Percentiles rank a stretch among this genome's conserved stretches.
Conservation (phyloP, 2,329 filamentous ascomycete species). For the Akanthomyces uredinophilus region DNA sequence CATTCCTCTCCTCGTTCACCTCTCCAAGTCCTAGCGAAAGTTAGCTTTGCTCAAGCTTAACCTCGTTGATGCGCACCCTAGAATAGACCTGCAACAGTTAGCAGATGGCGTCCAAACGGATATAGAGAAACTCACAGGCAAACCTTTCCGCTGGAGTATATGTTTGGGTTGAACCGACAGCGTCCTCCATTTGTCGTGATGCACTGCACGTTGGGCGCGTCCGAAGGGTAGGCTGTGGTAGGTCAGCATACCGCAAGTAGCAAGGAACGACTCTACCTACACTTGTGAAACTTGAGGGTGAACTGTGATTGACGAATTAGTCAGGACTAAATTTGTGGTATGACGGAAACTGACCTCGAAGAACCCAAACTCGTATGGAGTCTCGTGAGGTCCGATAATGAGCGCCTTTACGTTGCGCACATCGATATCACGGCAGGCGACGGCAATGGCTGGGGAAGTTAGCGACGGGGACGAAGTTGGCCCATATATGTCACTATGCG, state of each 20-base stretch:
- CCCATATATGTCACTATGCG: not conserved
- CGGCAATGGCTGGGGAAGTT: slow-evolving; percentile 62
- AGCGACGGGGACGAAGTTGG: not conserved
- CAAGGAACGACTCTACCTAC: slow-evolving; percentile 36
- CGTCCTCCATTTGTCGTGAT: slow-evolving; percentile 84
- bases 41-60: not conserved
- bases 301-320: slow-evolving; percentile 49
- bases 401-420: slow-evolving; percentile 82
- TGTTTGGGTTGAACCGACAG: slow-evolving; percentile 94
- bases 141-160: slow-evolving; percentile 86
- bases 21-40: slow-evolving; percentile 72
- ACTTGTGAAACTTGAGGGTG: slow-evolving; percentile 67
- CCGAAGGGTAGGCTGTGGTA: slow-evolving; percentile 72
- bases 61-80: slow-evolving; percentile 57
- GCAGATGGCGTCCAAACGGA: not conserved
- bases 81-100: slow-evolving; percentile 63
- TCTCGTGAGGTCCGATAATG: slow-evolving; percentile 88
- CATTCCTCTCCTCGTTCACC: slow-evolving; percentile 88
- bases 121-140: slow-evolving; percentile 66
- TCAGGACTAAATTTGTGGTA: not conserved
- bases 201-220: slow-evolving; percentile 57
- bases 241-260: not conserved
- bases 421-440: slow-evolving; percentile 81
- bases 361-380: slow-evolving; percentile 95
- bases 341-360: slow-evolving; percentile 66